Base-by-base conservation (phyloP, 176 grass and related monocot genomes). In the Carex pumila region DNA sequence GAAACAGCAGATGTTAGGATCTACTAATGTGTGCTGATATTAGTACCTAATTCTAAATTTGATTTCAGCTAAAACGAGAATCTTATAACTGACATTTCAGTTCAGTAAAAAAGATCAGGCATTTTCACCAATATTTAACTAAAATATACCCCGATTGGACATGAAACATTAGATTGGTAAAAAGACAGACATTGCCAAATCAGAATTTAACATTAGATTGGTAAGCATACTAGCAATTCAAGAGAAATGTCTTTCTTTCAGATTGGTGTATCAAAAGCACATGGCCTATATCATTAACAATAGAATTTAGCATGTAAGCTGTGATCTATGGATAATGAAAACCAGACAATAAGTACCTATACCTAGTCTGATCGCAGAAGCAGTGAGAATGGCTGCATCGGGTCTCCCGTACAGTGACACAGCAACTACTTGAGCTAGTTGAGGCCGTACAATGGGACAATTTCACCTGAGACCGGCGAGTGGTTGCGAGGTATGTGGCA, bases 401-500 rank as follows among this genome's bases (percentile, higher is more conserved):
- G 80, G 22, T 68, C 39, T 83, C 59, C 12, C 47, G 61, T 19
- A 83, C 80, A 82, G 61, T 83, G 1, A 83, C 80, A 66, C 61
- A 83, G 64, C 61, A 83, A 67, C 18, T 82, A 1, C 22, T 83
- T 3, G 47, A 67, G 30, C 41, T 32, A 64, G 5, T 81, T 4
- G 79, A 41, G 30, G 56, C 18, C 53, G 55, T 13, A 81, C 79
- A 81, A 36, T 81, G 79, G 17, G 80, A 65, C 80, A 83, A 49
- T 34, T 54, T 67, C 21, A 18, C 80, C 80, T 64, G 80, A 50
- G 57, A 31, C 34, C 80, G 62, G 43, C 80, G 80, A 49, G 61
- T 83, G 13, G 80, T 83, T 7, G 80, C 80, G 41, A 83, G 61
- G 47, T 83, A 83, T 3, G 80, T 65, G 5, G 80, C 61, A 15